Evolutionary conservation across 2,329 filamentous ascomycete species (phyloP), one percentile per base, ranked within the genome.

Genomic region (Verticillium alfalfae): DNA sequence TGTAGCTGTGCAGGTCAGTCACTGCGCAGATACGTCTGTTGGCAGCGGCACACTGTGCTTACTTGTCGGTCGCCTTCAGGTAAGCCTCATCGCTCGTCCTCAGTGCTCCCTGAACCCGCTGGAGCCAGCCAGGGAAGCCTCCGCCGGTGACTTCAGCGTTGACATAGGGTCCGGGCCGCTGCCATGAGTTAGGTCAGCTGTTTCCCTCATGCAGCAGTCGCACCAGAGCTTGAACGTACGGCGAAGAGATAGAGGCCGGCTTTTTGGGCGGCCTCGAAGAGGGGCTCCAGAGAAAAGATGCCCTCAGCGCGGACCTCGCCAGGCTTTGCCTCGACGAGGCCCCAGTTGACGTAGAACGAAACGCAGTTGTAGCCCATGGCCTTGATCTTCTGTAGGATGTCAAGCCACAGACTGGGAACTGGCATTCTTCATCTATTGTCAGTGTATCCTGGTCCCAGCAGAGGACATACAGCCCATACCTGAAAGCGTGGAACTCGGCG

Each of bases 341-440:
- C 88, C 89, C 88, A 92, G 67, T 91, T 82, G 7, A 85, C 78
- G 69, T 92, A 92, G 70, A 91, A 89, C 0, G 87, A 90, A 4
- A 91, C 86, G 26, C 83, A 82, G 66, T 88, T 91, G 74, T 89
- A 90, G 0, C 89, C 89, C 0, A 91, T 73, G 1, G 88, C 85
- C 72, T 89, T 91, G 73, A 92, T 82, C 75, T 92, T 92, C 68
- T 92, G 86, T 63, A 92, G 87, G 8, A 92, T 73, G 68, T 92
- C 89, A 31, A 89, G 78, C 81, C 85, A 78, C 2, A 77, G 64
- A 6, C 67, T 69, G 0, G 75, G 73, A 0, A 73, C 72, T 1
- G 75, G 74, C 22, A 76, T 69, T 58, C 64, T 66, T n/a, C 8
- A 15, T 1, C 8, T 2, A 5, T 5, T 37, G 31, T 61, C 7